These are phyloP conservation scores for Mercurialis annua DNA, from an alignment of 345 rosid species.

Conservation along the genomic window DNA sequence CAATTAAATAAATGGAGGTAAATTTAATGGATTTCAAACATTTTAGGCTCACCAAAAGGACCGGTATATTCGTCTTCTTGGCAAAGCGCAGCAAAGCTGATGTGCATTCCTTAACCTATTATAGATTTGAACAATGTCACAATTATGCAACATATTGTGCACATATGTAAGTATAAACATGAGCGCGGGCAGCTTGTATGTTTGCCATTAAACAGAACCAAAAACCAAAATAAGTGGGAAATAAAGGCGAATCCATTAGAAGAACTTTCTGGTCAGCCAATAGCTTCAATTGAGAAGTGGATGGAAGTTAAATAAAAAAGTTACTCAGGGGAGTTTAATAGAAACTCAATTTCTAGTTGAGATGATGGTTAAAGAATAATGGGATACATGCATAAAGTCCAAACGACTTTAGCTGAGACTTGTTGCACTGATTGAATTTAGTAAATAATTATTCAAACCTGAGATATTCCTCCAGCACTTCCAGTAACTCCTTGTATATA, in stretches of 20 bases:
- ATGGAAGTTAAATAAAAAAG: neutral
- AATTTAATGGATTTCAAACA: neutral
- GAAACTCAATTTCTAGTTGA: neutral
- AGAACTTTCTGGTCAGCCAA: neutral
- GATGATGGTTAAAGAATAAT: neutral
- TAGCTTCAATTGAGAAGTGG: neutral
- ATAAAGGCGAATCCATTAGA: no score
- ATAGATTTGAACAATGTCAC: constrained; percentile 11
- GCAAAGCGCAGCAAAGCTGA: constrained; percentile 85
- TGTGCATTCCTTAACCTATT: constrained; percentile 89
- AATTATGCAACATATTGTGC: neutral
- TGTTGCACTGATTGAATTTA: neutral
- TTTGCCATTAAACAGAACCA: no score
- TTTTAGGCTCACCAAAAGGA: constrained; percentile 66
- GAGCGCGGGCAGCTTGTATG: no score
- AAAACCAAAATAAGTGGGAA: no score
- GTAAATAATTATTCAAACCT: constrained; percentile 42
- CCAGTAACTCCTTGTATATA: constrained; percentile 74
- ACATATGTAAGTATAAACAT: no score
- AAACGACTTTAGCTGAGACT: neutral
- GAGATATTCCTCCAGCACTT: constrained; percentile 84
- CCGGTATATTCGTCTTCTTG: constrained; percentile 74
- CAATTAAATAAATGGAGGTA: neutral
- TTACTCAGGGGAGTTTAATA: neutral
- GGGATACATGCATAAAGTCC: constrained; percentile 4